A percentile compares a stretch with the other conserved stretches of the same genome.
phyloP scores from a whole-genome alignment of 352 stramenopile genomes.

The Phytopythium ostracodes region DNA sequence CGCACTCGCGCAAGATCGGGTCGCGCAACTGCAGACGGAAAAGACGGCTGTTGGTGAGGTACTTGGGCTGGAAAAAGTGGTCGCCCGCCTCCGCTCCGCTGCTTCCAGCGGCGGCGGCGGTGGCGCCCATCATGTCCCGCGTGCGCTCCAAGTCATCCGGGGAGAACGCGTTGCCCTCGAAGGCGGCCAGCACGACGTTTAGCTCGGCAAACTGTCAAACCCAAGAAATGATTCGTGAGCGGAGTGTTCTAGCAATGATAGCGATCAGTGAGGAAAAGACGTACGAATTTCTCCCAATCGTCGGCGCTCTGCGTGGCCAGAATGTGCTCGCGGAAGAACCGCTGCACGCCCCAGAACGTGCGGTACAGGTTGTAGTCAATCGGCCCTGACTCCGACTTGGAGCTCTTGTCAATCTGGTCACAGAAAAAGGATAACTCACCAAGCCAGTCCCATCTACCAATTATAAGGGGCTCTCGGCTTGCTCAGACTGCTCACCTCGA shows the following conservation, averaged over 20 bases:
- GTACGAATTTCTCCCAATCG: slow-evolving; percentile 83
- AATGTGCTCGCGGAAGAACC: slow-evolving; percentile 78
- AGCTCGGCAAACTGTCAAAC: slow-evolving; percentile 69
- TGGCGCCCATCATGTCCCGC: slow-evolving; percentile 36
- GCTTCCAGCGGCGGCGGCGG: slow-evolving; percentile 38
- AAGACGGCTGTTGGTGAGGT: slow-evolving; percentile 89
- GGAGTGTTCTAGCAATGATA: neutral
- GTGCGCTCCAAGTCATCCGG: slow-evolving; percentile 73
- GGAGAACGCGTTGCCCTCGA: slow-evolving; percentile 85
- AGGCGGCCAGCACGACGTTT: slow-evolving; percentile 72
- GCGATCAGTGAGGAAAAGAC: slow-evolving; percentile 10
- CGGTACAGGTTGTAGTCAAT: slow-evolving; percentile 91
- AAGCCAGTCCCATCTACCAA: neutral
- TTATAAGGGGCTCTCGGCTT: no score
- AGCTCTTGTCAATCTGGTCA: slow-evolving; percentile 45
- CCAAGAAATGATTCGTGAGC: neutral
- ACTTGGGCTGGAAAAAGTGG: slow-evolving; percentile 91
- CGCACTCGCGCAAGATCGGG: slow-evolving; percentile 85
- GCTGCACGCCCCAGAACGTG: slow-evolving; percentile 90
- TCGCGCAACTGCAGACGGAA: slow-evolving; percentile 89
- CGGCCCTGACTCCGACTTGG: slow-evolving; percentile 34
- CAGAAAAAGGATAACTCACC: no score
- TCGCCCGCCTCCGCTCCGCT: slow-evolving; percentile 27
- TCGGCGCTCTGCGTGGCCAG: slow-evolving; percentile 56
- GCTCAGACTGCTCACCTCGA: slow-evolving; percentile 22